Evolutionary conservation across 2,329 filamentous ascomycete species (phyloP), one percentile per base, ranked within the genome.

Genomic region (Penicillium hordei): DNA sequence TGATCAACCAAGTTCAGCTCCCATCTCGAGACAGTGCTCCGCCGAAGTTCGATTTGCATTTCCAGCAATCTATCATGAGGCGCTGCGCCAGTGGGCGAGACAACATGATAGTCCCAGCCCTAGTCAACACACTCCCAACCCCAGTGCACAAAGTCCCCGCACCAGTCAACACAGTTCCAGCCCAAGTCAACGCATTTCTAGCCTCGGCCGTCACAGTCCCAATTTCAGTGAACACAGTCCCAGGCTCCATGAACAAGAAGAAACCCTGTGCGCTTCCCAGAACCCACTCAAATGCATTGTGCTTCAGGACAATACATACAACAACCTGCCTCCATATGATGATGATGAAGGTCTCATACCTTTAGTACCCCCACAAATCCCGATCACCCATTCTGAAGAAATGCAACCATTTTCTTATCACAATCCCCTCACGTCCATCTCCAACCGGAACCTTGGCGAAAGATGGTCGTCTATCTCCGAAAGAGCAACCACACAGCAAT

Each of bases 41-140:
- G 58, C 50, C 6, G 58, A 62, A 25, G 60, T 63, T 15, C 39
- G 31, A 25, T 51, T 67, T 46, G 64, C 62, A 12, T 67, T 66
- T 25, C 65, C 65, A 9, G 64, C 60, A 27, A 10, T 65, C 0
- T 62, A 65, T 21, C 62, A 59, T 13, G 64, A 59, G 19, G 36
- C 63, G 15, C 31, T 65, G 1, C 55, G 62, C 17, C 63, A 67
- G 31, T 67, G 63, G 60, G 25, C 27, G 4, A 54, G 48, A 33
- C 51, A 53, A 34, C 17, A 19, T 34, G 29, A 15, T 36, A 44
- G 19, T n/a, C 25, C 25, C 5, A 21, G 8, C 29, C 39, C 17
- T 6, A 45, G 12, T 23, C 39, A 27, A 5, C n/a, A 34, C 13
- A 27, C 8, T 21, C 7, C 39, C 10, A 17, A 13, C 4, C n/a